phyloP scores from a whole-genome alignment of 768 basidiomycete species.

The Artomyces pyxidatus region DNA sequence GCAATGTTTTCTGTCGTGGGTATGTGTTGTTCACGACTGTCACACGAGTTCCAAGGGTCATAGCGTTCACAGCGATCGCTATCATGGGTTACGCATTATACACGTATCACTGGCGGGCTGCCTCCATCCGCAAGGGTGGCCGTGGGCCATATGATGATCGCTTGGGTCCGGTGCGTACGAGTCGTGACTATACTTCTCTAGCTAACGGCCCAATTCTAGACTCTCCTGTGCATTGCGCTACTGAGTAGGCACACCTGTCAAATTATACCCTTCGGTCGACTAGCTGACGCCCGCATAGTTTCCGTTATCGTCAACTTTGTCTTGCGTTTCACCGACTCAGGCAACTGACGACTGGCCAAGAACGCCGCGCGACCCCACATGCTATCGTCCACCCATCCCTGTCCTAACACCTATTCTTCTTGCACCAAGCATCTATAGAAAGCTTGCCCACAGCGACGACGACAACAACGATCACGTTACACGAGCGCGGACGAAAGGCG shows the following conservation, averaged over 20 bases:
- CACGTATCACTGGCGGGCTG: slow-evolving; percentile 95
- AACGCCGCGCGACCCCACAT: neutral
- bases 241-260: slow-evolving; percentile 42
- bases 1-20: slow-evolving; percentile 95
- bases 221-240: slow-evolving; percentile 74
- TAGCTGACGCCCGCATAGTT: slow-evolving; percentile 35
- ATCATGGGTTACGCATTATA: slow-evolving; percentile 96
- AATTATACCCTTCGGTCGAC: neutral
- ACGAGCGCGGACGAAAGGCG: too few relatives aligned
- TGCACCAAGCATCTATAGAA: too few relatives aligned
- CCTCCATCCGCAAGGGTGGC: slow-evolving; percentile 84
- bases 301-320: slow-evolving; percentile 83
- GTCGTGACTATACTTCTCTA: slow-evolving; percentile 7
- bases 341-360: slow-evolving; percentile 7
- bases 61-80: slow-evolving; percentile 62
- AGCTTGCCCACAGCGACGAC: too few relatives aligned
- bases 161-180: slow-evolving; percentile 75
- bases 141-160: slow-evolving; percentile 96
- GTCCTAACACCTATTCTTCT: too few relatives aligned
- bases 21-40: slow-evolving; percentile 28
- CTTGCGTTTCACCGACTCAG: slow-evolving; percentile 55
- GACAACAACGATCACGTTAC: too few relatives aligned
- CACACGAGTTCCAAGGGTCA: neutral
- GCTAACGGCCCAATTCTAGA: slow-evolving; percentile 35
- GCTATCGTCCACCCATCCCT: too few relatives aligned